Evolutionary conservation across 176 grass and related monocot species (phyloP), one percentile per base, ranked within the genome.

Genomic region (Rhynchospora tenuis): DNA sequence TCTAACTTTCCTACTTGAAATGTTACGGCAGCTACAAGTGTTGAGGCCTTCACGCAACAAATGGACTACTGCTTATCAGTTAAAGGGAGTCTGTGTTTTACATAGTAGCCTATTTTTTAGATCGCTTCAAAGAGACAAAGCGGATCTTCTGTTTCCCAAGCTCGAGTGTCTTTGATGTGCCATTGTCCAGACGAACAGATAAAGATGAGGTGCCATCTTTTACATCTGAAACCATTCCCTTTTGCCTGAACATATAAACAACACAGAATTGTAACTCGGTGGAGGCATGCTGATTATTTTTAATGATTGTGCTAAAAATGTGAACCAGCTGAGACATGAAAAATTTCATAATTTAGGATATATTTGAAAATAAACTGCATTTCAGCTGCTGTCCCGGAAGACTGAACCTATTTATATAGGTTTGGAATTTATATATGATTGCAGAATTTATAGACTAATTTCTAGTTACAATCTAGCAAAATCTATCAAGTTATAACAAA

Each of bases 151-250:
- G 85, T 54, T 83, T 87, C 44, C 65, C 79, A 1, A 87, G 78
- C 79, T 87, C 85, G 42, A 87, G 9, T 22, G 46, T 83, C 85
- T 82, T 82, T 46, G 85, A 82, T 61, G 42, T 55, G 43, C 85
- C 85, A 82, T 83, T 81, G 80, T 87, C 78, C 13, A 87, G 79
- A 59, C 15, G 66, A 64, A 87, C 85, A 29, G 85, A 87, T 74
- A 87, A 81, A 26, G 52, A 87, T 14, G 52, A 64, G 64, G 85
- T 83, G 50, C 79, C 85, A 5, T 87, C 85, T 51, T 74, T 73
- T 19, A 87, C 79, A 83, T 87, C 79, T 51, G 85, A 87, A 87
- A 87, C 85, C 85, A 83, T 72, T 64, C 79, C 85, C 65, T 62
- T 82, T 80, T 87, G 79, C 85, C 85, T 87, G 33, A 26, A 81